These are phyloP conservation scores for Alternaria atra DNA, from an alignment of 2,329 filamentous ascomycete genomes.

Conservation along the genomic window DNA sequence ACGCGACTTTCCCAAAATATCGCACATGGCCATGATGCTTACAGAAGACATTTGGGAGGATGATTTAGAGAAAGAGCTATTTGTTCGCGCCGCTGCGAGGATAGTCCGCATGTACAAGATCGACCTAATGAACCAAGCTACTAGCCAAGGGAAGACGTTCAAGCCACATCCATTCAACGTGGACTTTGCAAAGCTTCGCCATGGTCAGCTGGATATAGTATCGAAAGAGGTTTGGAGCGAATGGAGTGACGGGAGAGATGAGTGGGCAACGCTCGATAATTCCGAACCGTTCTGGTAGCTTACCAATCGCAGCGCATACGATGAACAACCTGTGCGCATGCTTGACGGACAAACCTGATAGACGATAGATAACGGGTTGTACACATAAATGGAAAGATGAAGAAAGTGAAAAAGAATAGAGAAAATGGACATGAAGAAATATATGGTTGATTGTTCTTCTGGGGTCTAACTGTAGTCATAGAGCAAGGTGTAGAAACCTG, in stretches of 20 bases:
- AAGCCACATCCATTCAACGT: constrained; percentile 11
- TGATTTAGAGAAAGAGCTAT: constrained; percentile 16
- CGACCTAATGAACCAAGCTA: constrained; percentile 10
- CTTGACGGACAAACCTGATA: neutral
- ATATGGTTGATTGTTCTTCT: no score
- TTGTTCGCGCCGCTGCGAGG: constrained; percentile 27
- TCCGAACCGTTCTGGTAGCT: constrained; percentile 18
- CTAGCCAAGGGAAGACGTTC: neutral
- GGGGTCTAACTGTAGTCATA: no score
- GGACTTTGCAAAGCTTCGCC: constrained; percentile 21
- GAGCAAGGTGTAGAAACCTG: no score
- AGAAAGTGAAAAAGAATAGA: no score
- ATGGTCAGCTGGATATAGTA: constrained; percentile 15
- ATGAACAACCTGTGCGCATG: neutral
- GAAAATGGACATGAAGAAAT: no score
- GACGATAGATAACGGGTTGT: neutral
- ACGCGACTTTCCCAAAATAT: constrained; percentile 28
- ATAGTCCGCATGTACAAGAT: constrained; percentile 30
- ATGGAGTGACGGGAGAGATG: constrained; percentile 21
- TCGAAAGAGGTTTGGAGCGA: constrained; percentile 17
- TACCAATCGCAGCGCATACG: neutral
- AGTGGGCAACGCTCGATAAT: constrained; percentile 19
- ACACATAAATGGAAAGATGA: neutral
- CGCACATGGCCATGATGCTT: constrained; percentile 29
- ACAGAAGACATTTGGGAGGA: constrained; percentile 13